Base-by-base conservation (phyloP, 2,329 filamentous ascomycete genomes). In the Aciculosporium take region DNA sequence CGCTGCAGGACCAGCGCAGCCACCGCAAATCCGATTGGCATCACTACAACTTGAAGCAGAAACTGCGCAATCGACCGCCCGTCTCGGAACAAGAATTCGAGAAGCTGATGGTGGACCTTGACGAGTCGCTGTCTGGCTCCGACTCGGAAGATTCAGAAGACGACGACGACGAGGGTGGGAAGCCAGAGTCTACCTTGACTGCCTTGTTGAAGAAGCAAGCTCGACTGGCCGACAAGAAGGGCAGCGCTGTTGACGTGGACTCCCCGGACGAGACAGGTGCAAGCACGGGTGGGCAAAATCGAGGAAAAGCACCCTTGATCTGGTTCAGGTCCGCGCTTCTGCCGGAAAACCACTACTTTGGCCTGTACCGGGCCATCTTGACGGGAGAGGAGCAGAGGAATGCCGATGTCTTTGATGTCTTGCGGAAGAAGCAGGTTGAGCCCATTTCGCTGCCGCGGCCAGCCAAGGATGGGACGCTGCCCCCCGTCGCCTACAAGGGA, bases 1-100 rank as follows among this genome's bases (percentile, higher is more conserved):
- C 71, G 8, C 71, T 94, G 7, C 70, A 78, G 46, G 89, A 96
- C 46, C 89, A 96, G 57, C 76, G 85, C 46, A 73, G 76, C 45
- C 91, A 98, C 61, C 78, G 85, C 44, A 83, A 84, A 53, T 94
- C 89, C 8, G 91, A 98, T 55, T 70, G 93, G 37, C 91, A 98
- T 59, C 75, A 81, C 49, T 98, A 95, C 64, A 98, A 98, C 57
- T 64, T 96, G 46, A 96, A 94, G 62, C 84, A 89, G 57, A 94
- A 85, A 65, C 65, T 94, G 43, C 78, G 85, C 36, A 84, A 84
- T 0, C 69, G 71, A 44, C 72, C 71, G 8, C 63, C 84, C 0
- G 81, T 95, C 1, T 75, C 76, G 1, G 91, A 98, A 55, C 59
- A 56, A 7, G 87, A 94, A 27, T 98, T 98, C 50, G 84, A 91